A percentile compares a stretch with the other conserved stretches of the same genome.
Conservation (phyloP, 768 basidiomycete genomes). For the Psilocybe cubensis region DNA sequence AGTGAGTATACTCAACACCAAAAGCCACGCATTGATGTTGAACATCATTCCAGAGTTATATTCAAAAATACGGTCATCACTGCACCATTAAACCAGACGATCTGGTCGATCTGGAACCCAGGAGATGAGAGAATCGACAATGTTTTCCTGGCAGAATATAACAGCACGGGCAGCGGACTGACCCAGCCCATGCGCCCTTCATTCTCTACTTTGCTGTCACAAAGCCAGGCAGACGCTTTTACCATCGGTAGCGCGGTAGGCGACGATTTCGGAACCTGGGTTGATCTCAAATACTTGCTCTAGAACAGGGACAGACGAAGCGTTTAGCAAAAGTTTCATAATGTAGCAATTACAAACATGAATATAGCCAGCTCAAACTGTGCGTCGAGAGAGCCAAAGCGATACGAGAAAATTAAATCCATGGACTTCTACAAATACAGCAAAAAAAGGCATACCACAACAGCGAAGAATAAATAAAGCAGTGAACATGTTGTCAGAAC, state of each 20-base stretch:
- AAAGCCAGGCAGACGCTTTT: slow-evolving; percentile 35
- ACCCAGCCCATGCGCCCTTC: slow-evolving; percentile 34
- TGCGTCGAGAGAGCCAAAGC: slow-evolving; percentile 6
- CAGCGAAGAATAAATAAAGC: background rate
- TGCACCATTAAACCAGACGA: slow-evolving; percentile 38
- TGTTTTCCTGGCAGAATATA: slow-evolving; percentile 47
- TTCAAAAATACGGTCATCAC: slow-evolving; percentile 44
- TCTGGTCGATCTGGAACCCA: slow-evolving; percentile 51
- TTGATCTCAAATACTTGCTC: slow-evolving; percentile 21
- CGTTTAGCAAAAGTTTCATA: background rate
- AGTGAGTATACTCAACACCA: slow-evolving; percentile 1
- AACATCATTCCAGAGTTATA: slow-evolving; percentile 10
- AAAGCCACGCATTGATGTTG: background rate
- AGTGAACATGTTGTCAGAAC: background rate
- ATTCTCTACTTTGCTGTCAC: slow-evolving; percentile 40
- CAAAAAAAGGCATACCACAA: slow-evolving; percentile 1
- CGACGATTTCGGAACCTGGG: slow-evolving; percentile 43
- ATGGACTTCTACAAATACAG: slow-evolving; percentile 7
- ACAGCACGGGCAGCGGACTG: slow-evolving; percentile 42
- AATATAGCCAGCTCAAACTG: background rate
- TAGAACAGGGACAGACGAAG: background rate
- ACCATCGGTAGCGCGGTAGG: slow-evolving; percentile 47
- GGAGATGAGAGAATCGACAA: slow-evolving; percentile 41
- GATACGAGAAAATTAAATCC: background rate
- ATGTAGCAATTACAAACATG: background rate